Base-by-base conservation (phyloP, 768 basidiomycete species). In the Lactarius pseudohatsudake region DNA sequence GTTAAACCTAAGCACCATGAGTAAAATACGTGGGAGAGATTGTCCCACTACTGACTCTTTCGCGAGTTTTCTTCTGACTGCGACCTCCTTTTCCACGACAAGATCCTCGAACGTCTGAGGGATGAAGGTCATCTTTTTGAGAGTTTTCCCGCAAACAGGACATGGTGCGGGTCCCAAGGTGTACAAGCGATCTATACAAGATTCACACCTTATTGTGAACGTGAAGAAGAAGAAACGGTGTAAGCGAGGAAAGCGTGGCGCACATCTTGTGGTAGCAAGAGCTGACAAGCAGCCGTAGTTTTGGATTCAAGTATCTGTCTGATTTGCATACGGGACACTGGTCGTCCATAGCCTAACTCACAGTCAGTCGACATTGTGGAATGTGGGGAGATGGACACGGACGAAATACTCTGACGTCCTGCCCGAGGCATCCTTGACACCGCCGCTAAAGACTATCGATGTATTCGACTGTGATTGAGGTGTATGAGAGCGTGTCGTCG, bases 261-360 rank as follows among this genome's bases (percentile, higher is more conserved):
- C 70, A 95, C 97, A 98, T 96, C 84, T 97, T 97, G 79, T 99
- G 97, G 77, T 97, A 99, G 76, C 97, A 99, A 18, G 93, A 89
- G 76, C 92, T 94, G 72, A 99, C 95, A 58, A 98, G 84, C 45
- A 99, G 82, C 53, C 96, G 86, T 40, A 99, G 81, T 74, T 96
- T 96, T 26, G 95, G 94, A 72, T 98, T 97, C 65, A 97, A 81
- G 75, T 97, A 98, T 62, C 96, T 81, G 76, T 99, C 97, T 47
- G 93, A 95, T 77, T 94, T 94, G 82, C 97, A 98, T 2, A 98
- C 91, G 0, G 96, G 96, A 79, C 97, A 99, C 75, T 92, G 88
- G 76, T 99, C 97, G 68, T 93, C 90, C 85, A 91, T 91, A 30
- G 89, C 87, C 91, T 92, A 61, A 2, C 20, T 40, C 30, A 36